phyloP scores from a whole-genome alignment of 306 rosid genomes.

The Clitoria ternatea region DNA sequence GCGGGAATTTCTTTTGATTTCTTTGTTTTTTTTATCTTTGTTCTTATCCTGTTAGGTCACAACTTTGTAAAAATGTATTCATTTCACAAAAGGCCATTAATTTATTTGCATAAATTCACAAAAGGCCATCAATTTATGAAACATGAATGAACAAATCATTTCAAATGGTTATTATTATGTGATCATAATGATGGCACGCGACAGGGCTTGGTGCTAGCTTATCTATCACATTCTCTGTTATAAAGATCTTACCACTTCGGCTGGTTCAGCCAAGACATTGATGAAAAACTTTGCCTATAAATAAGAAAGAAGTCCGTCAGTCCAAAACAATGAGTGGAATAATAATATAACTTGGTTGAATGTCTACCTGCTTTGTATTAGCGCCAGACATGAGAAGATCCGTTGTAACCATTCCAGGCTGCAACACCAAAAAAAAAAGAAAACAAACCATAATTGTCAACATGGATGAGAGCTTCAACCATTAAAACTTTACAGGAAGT shows the following conservation, averaged over 20 bases:
- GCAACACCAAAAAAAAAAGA: constrained; percentile 30
- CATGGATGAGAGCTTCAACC: neutral
- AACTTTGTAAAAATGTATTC: too few species aligned
- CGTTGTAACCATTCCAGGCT: constrained; percentile 99
- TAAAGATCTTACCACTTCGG: constrained; percentile 78
- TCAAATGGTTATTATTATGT: neutral
- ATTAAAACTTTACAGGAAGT: neutral
- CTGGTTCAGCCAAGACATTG: constrained; percentile 93
- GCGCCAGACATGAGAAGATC: constrained; percentile 99
- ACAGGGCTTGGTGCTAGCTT: neutral
- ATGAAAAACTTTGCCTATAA: constrained; percentile 95
- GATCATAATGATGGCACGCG: neutral
- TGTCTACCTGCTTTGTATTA: constrained; percentile 75
- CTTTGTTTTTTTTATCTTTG: too few species aligned
- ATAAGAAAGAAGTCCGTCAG: constrained; percentile 11
- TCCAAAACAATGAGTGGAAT: neutral
- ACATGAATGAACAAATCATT: neutral
- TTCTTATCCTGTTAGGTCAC: too few species aligned
- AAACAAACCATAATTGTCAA: neutral
- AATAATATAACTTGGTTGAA: neutral
- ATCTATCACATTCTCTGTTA: neutral
- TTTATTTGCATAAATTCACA: neutral
- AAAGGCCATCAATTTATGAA: neutral
- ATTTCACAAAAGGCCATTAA: too few species aligned
- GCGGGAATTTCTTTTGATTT: too few species aligned